phyloP scores from a whole-genome alignment of 1,284 basidiomycete genomes.

The Prillingera fragicola region DNA sequence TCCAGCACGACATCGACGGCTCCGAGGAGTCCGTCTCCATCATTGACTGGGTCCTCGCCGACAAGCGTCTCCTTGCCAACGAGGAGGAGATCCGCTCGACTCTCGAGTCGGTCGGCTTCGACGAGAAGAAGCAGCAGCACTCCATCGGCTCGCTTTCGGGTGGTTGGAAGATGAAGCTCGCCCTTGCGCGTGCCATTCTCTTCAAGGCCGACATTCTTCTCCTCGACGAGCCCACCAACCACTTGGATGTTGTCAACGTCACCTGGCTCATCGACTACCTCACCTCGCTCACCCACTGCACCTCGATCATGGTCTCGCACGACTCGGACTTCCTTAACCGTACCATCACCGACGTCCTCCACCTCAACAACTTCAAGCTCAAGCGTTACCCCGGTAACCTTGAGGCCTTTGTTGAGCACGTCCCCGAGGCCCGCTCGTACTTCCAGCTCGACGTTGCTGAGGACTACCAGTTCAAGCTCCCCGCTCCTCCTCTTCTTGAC shows the following conservation, averaged over 20 bases:
- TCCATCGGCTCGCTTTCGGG: slow-evolving; percentile 90
- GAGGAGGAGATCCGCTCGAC: slow-evolving; percentile 67
- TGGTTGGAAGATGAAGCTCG: slow-evolving; percentile 99
- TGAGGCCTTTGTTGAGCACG: slow-evolving; percentile 86
- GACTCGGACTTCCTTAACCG: slow-evolving; percentile 99
- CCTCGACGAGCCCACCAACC: slow-evolving; percentile 97
- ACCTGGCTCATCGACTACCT: slow-evolving; percentile 97
- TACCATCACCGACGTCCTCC: slow-evolving; percentile 96
- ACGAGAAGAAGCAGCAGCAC: slow-evolving; percentile 73
- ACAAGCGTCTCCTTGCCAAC: slow-evolving; percentile 73
- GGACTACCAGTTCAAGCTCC: slow-evolving; percentile 96
- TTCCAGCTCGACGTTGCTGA: slow-evolving; percentile 89
- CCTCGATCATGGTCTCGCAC: slow-evolving; percentile 97
- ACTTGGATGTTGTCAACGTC: slow-evolving; percentile 94
- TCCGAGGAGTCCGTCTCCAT: slow-evolving; percentile 88
- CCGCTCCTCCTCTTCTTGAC: slow-evolving; percentile 89
- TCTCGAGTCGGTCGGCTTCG: slow-evolving; percentile 86
- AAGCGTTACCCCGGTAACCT: slow-evolving; percentile 97
- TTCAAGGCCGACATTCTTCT: slow-evolving; percentile 98
- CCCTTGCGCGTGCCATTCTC: slow-evolving; percentile 94
- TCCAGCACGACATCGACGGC: slow-evolving; percentile 97
- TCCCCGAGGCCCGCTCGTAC: slow-evolving; percentile 97
- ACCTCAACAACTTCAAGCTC: slow-evolving; percentile 98
- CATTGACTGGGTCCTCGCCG: slow-evolving; percentile 77
- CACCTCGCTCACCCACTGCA: slow-evolving; percentile 78